phyloP scores from a whole-genome alignment of 352 stramenopile species.

The Blastocystis sp. region DNA sequence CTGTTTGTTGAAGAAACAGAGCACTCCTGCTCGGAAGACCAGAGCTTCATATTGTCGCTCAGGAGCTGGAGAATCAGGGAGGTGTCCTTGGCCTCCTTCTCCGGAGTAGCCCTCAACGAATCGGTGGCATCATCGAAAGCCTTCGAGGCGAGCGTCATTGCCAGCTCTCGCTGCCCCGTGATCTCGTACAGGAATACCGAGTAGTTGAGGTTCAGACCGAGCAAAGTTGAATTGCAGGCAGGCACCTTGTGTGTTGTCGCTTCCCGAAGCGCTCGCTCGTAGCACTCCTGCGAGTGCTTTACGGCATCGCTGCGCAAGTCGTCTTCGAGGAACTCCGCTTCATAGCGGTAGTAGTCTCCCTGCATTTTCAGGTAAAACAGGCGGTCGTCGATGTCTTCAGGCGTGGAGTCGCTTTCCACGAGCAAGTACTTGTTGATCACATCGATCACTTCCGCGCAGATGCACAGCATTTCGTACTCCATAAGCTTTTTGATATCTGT shows the following conservation, averaged over 20 bases:
- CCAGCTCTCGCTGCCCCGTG: constrained; percentile 85
- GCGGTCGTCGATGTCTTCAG: constrained; percentile 88
- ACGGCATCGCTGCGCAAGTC: constrained; percentile 87
- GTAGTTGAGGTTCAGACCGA: constrained; percentile 98
- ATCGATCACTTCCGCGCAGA: constrained; percentile 91
- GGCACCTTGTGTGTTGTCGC: constrained; percentile 82
- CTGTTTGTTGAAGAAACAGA: not conserved
- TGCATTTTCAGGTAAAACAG: constrained; percentile 99
- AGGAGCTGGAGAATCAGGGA: constrained; percentile 73
- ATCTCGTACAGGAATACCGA: constrained; percentile 99
- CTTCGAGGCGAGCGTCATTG: constrained; percentile 71
- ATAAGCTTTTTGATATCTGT: constrained; percentile 73
- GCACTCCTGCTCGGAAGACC: constrained; percentile 69
- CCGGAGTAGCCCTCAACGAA: constrained; percentile 51
- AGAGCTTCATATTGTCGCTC: constrained; percentile 73
- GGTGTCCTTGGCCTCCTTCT: constrained; percentile 72
- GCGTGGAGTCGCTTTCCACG: constrained; percentile 45
- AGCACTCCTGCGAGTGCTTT: constrained; percentile 23
- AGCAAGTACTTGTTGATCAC: constrained; percentile 97
- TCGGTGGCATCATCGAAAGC: constrained; percentile 74
- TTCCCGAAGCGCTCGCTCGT: constrained; percentile 20
- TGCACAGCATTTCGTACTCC: constrained; percentile 88
- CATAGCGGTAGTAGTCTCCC: constrained; percentile 98
- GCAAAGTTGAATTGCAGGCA: constrained; percentile 93
- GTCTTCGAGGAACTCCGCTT: constrained; percentile 94